These are phyloP conservation scores for Fraxinus albicans DNA, from an alignment of 305 asterid species.

Conservation along the genomic window DNA sequence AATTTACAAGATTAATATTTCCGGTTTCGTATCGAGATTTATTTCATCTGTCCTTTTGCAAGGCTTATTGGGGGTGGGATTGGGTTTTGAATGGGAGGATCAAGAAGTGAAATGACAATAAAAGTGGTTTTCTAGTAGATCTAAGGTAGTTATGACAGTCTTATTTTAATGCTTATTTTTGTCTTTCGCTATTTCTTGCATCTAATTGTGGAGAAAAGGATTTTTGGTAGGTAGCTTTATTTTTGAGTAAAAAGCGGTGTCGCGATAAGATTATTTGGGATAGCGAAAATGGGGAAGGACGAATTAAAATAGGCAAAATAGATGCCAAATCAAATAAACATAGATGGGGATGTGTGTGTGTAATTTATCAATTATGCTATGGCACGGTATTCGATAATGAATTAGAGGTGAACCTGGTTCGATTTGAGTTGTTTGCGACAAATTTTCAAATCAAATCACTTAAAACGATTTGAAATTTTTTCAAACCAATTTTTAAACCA, in stretches of 20 bases:
- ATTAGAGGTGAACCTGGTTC: too few species aligned
- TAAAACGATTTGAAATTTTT: too few species aligned
- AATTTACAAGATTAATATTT: not conserved
- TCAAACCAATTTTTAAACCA: too few species aligned
- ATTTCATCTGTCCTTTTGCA: not conserved
- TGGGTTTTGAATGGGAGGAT: not conserved
- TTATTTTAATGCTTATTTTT: not conserved
- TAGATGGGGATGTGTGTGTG: not conserved
- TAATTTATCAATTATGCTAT: not conserved
- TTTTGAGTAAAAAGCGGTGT: not conserved
- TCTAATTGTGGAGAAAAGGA: not conserved
- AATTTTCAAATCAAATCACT: too few species aligned
- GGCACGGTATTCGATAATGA: not conserved
- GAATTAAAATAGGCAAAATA: not conserved
- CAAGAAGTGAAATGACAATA: not conserved
- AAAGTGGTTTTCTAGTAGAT: not conserved
- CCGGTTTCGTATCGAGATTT: not conserved
- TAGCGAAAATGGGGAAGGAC: not conserved
- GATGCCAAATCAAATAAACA: not conserved
- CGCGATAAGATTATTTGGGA: not conserved
- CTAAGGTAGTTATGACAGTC: not conserved
- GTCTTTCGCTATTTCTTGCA: not conserved
- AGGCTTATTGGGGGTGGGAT: not conserved
- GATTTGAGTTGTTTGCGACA: too few species aligned
- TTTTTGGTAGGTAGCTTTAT: too few species aligned